A percentile compares a stretch with the other conserved stretches of the same genome.
These are phyloP conservation scores for Solanum medicagineum DNA, from an alignment of 257 asterid genomes.

Conservation along the genomic window DNA sequence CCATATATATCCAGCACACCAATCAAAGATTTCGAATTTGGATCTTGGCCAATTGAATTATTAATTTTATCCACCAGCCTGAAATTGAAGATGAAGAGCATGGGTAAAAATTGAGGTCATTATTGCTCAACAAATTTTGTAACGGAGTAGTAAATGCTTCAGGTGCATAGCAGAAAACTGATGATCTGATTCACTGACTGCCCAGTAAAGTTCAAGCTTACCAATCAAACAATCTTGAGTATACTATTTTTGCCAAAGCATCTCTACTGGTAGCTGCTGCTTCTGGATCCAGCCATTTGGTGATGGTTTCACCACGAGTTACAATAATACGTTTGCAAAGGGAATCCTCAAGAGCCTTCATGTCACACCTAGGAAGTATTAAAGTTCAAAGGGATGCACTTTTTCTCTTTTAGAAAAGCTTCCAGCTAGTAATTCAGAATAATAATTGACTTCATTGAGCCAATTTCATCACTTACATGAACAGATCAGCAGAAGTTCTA, in stretches of 20 bases:
- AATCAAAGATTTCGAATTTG: conserved; percentile 48
- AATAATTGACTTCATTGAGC: neutral
- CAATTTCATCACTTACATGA: conserved; percentile 1
- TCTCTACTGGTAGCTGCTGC: conserved; percentile 17
- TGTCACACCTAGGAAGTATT: conserved; percentile 14
- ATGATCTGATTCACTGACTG: neutral
- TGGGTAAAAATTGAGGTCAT: neutral
- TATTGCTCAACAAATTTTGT: neutral
- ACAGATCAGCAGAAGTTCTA: conserved; percentile 10
- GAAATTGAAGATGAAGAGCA: conserved; percentile 6
- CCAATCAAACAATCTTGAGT: conserved; percentile 18
- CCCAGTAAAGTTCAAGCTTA: neutral
- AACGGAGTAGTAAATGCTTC: neutral
- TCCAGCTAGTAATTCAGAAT: neutral
- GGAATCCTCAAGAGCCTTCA: conserved; percentile 13
- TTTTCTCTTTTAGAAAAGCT: neutral
- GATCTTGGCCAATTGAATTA: conserved; percentile 70
- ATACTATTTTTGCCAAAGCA: conserved; percentile 14
- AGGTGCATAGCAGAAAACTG: neutral
- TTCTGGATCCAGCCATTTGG: conserved; percentile 15
- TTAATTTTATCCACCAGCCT: conserved; percentile 78
- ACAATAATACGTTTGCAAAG: conserved; percentile 13
- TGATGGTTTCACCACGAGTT: conserved; percentile 14
- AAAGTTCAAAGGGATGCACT: neutral
- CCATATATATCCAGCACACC: conserved; percentile 88